These are phyloP conservation scores for Cynanchum wilfordii DNA, from an alignment of 257 asterid species.

Conservation along the genomic window DNA sequence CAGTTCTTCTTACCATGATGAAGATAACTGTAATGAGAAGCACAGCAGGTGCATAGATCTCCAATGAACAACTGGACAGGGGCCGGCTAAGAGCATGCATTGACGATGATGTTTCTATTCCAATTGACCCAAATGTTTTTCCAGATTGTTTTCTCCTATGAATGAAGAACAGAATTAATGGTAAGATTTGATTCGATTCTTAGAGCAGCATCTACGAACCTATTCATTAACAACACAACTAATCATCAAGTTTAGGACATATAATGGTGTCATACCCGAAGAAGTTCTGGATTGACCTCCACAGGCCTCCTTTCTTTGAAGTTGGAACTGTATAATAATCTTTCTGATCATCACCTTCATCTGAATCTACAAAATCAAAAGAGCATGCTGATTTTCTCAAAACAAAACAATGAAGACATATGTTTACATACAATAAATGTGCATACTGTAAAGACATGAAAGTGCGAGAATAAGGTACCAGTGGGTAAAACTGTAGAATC, in stretches of 20 bases:
- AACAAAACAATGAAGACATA: not conserved
- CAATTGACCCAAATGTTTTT: constrained; percentile 72
- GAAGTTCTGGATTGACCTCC: constrained; percentile 64
- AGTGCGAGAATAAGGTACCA: constrained; percentile 24
- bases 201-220: not conserved
- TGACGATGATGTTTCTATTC: constrained; percentile 37
- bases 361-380: constrained; percentile 18
- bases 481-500: constrained; percentile 25
- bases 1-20: constrained; percentile 33
- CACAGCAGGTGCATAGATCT: constrained; percentile 34
- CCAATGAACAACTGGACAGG: constrained; percentile 28
- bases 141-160: constrained; percentile 58
- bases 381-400: not conserved
- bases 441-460: not conserved
- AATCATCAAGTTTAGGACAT: not conserved
- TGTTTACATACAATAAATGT: not conserved
- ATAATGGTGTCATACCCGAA: constrained; percentile 43
- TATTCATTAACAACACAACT: not conserved
- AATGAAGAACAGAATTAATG: constrained; percentile 14
- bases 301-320: constrained; percentile 37
- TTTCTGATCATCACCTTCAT: constrained; percentile 20
- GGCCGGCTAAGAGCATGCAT: constrained; percentile 29
- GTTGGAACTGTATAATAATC: constrained; percentile 24
- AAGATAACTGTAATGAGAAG: constrained; percentile 33
- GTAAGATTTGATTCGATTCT: not conserved